phyloP scores from a whole-genome alignment of 129 eudicot species.

The Deinandra increscens region DNA sequence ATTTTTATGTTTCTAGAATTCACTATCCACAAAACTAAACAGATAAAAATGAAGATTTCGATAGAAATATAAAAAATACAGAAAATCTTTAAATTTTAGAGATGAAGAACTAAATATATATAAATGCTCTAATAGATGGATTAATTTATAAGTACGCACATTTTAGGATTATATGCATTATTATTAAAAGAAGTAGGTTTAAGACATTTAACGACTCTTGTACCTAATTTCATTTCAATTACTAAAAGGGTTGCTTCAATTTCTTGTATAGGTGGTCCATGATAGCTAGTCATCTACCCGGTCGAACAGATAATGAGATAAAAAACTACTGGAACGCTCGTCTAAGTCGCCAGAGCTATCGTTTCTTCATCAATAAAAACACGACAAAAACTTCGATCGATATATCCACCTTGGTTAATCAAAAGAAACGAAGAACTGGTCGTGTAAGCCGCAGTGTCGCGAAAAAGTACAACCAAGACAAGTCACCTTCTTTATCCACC shows the following conservation, averaged over 20 bases:
- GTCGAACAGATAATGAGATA: slow-evolving; percentile 67
- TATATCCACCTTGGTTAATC: slow-evolving; percentile 12
- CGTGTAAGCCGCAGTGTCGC: slow-evolving; percentile 43
- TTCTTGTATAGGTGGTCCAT: slow-evolving; percentile 54
- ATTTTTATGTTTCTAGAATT: too few relatives aligned
- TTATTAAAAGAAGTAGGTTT: too few relatives aligned
- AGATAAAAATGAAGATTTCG: too few relatives aligned
- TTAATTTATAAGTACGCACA: too few relatives aligned
- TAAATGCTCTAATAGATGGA: too few relatives aligned
- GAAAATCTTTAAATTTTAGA: too few relatives aligned
- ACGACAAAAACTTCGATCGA: slow-evolving; percentile 5
- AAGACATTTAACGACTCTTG: too few relatives aligned
- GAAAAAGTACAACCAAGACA: slow-evolving; percentile 30
- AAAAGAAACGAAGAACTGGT: slow-evolving; percentile 34
- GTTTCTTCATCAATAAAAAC: slow-evolving; percentile 22
- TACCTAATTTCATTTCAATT: too few relatives aligned
- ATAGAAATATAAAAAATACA: too few relatives aligned
- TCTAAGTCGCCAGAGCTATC: slow-evolving; percentile 43
- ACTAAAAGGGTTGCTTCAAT: neutral
- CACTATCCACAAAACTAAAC: too few relatives aligned
- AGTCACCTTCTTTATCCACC: neutral
- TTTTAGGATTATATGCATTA: too few relatives aligned
- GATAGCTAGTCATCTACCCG: slow-evolving; percentile 60
- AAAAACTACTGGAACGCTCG: slow-evolving; percentile 69
- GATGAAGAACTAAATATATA: too few relatives aligned